Conservation (phyloP, 2,329 filamentous ascomycete genomes). For the Ascosphaera apis region DNA sequence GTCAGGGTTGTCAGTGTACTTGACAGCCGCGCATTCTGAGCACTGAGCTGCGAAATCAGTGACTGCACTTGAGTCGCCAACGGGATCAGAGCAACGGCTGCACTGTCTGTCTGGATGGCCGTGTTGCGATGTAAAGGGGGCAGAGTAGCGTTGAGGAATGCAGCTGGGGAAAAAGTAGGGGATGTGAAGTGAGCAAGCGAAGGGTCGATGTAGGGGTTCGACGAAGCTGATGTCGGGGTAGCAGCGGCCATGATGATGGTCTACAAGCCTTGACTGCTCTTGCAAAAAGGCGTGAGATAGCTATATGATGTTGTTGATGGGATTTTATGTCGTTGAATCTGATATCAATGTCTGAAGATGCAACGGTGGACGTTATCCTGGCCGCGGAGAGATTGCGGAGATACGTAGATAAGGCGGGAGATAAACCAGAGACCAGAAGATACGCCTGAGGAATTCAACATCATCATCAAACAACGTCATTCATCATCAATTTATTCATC, state of each 20-base stretch:
- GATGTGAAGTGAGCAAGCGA: slow-evolving; percentile 53
- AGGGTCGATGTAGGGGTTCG: slow-evolving; percentile 41
- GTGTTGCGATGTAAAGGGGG: slow-evolving; percentile 36
- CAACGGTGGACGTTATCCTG: no score
- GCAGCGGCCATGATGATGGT: background rate
- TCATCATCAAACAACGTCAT: no score
- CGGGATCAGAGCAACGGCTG: slow-evolving; percentile 41
- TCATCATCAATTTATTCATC: no score
- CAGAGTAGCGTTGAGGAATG: slow-evolving; percentile 62
- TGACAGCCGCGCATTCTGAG: slow-evolving; percentile 65
- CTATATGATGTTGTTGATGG: no score
- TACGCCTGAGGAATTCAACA: no score
- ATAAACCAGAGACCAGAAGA: no score
- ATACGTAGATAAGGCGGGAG: no score
- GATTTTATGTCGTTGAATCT: no score
- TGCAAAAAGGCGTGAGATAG: no score
- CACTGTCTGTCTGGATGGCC: background rate
- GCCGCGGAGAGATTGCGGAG: no score
- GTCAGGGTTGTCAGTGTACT: slow-evolving; percentile 68
- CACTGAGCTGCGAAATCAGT: slow-evolving; percentile 68
- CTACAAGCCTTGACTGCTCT: no score
- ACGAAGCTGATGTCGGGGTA: background rate
- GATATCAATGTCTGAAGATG: no score
- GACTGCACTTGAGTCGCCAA: slow-evolving; percentile 61
- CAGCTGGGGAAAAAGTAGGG: slow-evolving; percentile 56